Evolutionary conservation across 371 early-diverging fungal genomes (phyloP), one percentile per base, ranked within the genome.

Genomic region (Mucor lusitanicus): DNA sequence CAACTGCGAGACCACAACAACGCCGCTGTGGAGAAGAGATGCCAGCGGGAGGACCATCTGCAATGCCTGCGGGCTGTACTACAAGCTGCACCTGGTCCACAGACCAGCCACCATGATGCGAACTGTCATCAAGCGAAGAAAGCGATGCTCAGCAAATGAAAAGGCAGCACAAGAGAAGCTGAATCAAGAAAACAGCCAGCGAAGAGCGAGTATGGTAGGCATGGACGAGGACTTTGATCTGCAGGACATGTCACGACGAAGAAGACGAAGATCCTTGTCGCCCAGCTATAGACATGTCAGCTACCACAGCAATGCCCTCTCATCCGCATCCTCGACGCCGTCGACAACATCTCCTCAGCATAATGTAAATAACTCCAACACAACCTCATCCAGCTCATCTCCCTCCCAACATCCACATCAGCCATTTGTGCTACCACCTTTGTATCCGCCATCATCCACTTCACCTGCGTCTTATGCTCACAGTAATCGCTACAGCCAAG

Each of bases 61-160:
- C 74, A 94, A 93, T 78, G 93, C 93, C 0, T 94, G 93, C 76
- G 93, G 93, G 19, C 75, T 94, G 21, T 94, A 93, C 67, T 88
- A 87, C 65, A 90, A 89, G 67, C 77, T 91, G 15, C 94, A 95
- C 69, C 71, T 76, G 54, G 77, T 80, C 17, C 85, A 85, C 64
- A 83, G 90, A 39, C 90, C 83, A 19, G 77, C 78, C 9, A 79
- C 77, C 27, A 82, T 87, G 84, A 83, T 80, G 75, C 72, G 83
- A 3, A 77, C 79, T 5, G 85, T 86, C n/a, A 86, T 87, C 62
- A 85, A 85, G 61, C 81, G 86, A 53, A 75, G 87, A 64, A 78
- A 78, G 35, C 72, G 83, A 35, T 72, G 70, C 53, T 61, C 74
- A 3, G 65, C 61, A 23, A 65, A 61, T 23, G 65, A 62, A 17